A percentile compares a stretch with the other conserved stretches of the same genome.
These are phyloP conservation scores for Lactarius pseudohatsudake DNA, from an alignment of 768 basidiomycete species.

Conservation along the genomic window DNA sequence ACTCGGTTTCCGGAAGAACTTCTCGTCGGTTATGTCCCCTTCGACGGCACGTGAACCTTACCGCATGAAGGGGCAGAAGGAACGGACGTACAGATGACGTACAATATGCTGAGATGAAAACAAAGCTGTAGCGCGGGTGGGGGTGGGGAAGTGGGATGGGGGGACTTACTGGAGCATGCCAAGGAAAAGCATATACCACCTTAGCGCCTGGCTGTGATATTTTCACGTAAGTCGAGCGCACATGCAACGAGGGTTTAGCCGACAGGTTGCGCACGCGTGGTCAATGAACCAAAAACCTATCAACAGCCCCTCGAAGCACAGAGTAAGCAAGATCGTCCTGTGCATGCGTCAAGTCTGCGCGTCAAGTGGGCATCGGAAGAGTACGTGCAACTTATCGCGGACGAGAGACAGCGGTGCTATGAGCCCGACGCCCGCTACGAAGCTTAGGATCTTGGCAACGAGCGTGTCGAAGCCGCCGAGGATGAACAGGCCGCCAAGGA, in stretches of 20 bases:
- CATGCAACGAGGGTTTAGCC: slow-evolving; percentile 12
- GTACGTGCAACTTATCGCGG: slow-evolving; percentile 81
- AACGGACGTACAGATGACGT: slow-evolving; percentile 71
- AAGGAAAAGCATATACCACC: slow-evolving; percentile 82
- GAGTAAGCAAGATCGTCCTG: slow-evolving; percentile 83
- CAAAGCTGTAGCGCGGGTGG: slow-evolving; percentile 23
- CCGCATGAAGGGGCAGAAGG: background rate
- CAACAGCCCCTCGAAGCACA: slow-evolving; percentile 80
- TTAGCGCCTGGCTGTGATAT: slow-evolving; percentile 61
- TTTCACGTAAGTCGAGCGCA: slow-evolving; percentile 11
- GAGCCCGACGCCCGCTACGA: slow-evolving; percentile 83
- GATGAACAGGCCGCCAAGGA: slow-evolving; percentile 81
- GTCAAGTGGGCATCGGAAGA: background rate
- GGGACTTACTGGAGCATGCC: slow-evolving; percentile 77
- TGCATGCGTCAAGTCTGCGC: background rate
- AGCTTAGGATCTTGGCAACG: slow-evolving; percentile 89
- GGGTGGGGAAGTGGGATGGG: background rate
- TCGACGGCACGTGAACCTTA: slow-evolving; percentile 2
- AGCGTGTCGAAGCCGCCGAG: slow-evolving; percentile 86
- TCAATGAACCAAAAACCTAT: slow-evolving; percentile 96
- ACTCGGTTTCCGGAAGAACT: slow-evolving; percentile 92
- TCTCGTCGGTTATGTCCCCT: slow-evolving; percentile 95
- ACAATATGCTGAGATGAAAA: slow-evolving; percentile 58
- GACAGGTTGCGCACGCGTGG: slow-evolving; percentile 64
- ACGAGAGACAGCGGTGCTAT: slow-evolving; percentile 84